Evolutionary conservation across 164 flowering plant species (phyloP).

Genomic region (Vitis rupestris): DNA sequence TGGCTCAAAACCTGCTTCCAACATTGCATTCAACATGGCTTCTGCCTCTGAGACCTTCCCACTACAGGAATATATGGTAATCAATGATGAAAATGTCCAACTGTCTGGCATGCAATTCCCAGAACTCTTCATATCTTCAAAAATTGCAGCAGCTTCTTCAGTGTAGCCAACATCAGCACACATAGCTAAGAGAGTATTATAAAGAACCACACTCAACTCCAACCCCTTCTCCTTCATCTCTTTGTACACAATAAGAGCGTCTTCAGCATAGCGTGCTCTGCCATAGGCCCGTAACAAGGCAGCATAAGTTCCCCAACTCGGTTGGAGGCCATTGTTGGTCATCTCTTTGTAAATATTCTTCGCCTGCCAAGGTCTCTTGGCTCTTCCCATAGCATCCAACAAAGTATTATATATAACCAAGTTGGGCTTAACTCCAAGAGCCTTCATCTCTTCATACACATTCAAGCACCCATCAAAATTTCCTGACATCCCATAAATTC

Average conservation of each 20-base stretch:
- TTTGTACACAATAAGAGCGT: constrained; percentile 64
- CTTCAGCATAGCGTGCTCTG: constrained; percentile 71
- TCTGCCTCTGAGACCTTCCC: constrained; percentile 82
- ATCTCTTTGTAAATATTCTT: constrained; percentile 66
- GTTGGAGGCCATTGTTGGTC: constrained; percentile 47
- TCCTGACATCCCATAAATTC: constrained; percentile 57
- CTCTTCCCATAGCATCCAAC: constrained; percentile 91
- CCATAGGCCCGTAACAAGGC: constrained; percentile 68
- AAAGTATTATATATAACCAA: constrained; percentile 64
- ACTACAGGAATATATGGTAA: constrained; percentile 72
- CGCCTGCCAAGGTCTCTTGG: constrained; percentile 87
- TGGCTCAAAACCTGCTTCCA: constrained; percentile 80
- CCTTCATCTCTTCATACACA: constrained; percentile 95
- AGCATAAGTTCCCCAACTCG: constrained; percentile 70
- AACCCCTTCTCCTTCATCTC: constrained; percentile 86
- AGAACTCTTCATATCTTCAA: constrained; percentile 71
- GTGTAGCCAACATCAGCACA: constrained; percentile 80
- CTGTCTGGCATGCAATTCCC: constrained; percentile 63
- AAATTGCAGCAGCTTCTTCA: constrained; percentile 71
- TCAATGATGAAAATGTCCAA: constrained; percentile 82
- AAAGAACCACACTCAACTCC: constrained; percentile 55
- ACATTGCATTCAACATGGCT: constrained; percentile 62
- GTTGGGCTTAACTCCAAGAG: constrained; percentile 65
- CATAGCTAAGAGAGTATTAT: constrained; percentile 74
- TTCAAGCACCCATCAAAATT: constrained; percentile 90